Conservation (phyloP, 768 basidiomycete genomes). For the Nevesoporus exiguus region DNA sequence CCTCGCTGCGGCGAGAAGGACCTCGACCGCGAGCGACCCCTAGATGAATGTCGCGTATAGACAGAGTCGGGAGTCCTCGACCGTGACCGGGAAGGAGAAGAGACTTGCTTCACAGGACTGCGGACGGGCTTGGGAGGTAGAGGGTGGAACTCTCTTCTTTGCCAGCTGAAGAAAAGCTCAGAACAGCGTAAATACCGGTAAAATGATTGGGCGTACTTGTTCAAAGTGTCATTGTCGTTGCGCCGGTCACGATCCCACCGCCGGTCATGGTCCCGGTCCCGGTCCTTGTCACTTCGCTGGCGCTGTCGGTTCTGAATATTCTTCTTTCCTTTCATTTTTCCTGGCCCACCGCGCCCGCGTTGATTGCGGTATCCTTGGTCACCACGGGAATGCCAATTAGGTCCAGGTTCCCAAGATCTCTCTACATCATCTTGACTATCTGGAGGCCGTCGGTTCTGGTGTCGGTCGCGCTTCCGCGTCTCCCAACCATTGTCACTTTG, state of each 20-base stretch:
- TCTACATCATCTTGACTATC: conserved; percentile 39
- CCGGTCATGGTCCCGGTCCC: conserved; percentile 24
- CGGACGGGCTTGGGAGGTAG: conserved; percentile 39
- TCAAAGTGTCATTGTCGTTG: conserved; percentile 62
- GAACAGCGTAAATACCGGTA: conserved; percentile 5
- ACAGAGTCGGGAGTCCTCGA: conserved; percentile 61
- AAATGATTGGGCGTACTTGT: conserved; percentile 55
- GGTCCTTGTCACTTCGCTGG: conserved; percentile 28
- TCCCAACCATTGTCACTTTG: conserved; percentile 50
- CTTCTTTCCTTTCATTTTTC: conserved; percentile 36
- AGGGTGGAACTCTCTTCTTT: conserved; percentile 49
- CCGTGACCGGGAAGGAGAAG: conserved; percentile 48
- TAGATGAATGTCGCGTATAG: conserved; percentile 60
- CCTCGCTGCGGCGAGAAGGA: conserved; percentile 58
- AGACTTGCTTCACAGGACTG: conserved; percentile 38
- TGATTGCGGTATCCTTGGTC: conserved; percentile 38
- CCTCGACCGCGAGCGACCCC: conserved; percentile 61
- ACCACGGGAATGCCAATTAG: conserved; percentile 56
- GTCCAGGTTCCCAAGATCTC: conserved; percentile 71
- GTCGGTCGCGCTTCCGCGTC: conserved; percentile 44
- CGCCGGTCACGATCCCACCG: conserved; percentile 41
- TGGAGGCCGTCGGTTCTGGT: conserved; percentile 36
- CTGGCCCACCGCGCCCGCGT: conserved; percentile 37
- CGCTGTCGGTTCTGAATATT: conserved; percentile 34
- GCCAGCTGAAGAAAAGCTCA: conserved; percentile 50